Conservation (phyloP, 352 stramenopile species). For the Pythium biforme region DNA sequence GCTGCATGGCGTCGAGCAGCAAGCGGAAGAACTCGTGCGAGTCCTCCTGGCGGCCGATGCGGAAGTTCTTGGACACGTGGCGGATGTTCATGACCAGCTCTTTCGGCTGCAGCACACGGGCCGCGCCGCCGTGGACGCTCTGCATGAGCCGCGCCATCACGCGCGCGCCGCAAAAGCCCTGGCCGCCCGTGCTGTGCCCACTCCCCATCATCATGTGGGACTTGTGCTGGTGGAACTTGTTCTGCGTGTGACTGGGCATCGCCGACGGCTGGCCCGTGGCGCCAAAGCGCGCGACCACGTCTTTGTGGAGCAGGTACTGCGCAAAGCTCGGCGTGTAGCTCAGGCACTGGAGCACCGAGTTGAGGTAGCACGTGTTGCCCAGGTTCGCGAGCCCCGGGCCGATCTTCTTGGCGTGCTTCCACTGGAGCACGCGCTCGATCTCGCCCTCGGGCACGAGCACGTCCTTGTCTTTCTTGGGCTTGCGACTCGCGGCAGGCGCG, state of each 20-base stretch:
- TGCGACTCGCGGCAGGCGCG: conserved; percentile 26
- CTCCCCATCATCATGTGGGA: conserved; percentile 19
- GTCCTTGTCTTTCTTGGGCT: conserved; percentile 29
- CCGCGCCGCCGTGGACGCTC: conserved; percentile 42
- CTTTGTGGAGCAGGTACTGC: conserved; percentile 86
- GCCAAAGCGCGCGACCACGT: conserved; percentile 42
- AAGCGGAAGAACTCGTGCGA: conserved; percentile 92
- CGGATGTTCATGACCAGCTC: conserved; percentile 85
- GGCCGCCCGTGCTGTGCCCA: not conserved
- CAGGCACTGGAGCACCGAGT: conserved; percentile 91
- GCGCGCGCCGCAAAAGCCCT: conserved; percentile 54
- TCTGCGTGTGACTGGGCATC: not conserved
- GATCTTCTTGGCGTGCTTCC: conserved; percentile 73
- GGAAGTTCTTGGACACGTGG: conserved; percentile 83
- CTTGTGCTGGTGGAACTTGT: conserved; percentile 32
- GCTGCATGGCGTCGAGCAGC: conserved; percentile 86
- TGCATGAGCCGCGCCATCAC: conserved; percentile 69
- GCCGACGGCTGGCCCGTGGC: conserved; percentile 3
- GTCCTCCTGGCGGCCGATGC: conserved; percentile 88
- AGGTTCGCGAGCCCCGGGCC: conserved; percentile 87
- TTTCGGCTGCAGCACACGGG: conserved; percentile 65
- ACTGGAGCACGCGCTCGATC: conserved; percentile 56
- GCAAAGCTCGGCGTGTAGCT: conserved; percentile 76
- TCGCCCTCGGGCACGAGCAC: conserved; percentile 43
- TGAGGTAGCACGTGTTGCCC: conserved; percentile 96